phyloP scores from a whole-genome alignment of 139 green algal genomes.

The Chlamydomonas sp. region DNA sequence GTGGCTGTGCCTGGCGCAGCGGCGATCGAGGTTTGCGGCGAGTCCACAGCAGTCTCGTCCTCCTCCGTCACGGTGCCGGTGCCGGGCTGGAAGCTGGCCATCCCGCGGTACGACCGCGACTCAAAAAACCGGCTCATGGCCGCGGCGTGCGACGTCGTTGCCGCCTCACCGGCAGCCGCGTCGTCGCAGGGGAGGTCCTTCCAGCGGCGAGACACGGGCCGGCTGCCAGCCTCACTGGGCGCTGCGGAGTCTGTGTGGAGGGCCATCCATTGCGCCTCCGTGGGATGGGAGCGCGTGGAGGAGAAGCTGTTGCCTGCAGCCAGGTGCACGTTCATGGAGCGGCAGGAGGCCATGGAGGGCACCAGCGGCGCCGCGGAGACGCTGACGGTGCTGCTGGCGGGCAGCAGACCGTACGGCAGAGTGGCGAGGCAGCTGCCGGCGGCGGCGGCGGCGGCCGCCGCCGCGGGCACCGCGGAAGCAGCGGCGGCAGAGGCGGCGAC shows the following conservation, averaged over 20 bases:
- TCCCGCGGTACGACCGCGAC: background rate
- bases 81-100: no score
- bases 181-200: background rate
- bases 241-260: background rate
- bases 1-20: no score
- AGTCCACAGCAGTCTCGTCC: no score
- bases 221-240: background rate
- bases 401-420: slow-evolving; percentile 22
- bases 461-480: background rate
- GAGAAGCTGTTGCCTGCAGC: no score
- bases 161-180: background rate
- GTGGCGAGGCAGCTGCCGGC: background rate
- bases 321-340: background rate
- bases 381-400: background rate
- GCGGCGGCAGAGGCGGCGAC: background rate
- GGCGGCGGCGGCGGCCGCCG: background rate
- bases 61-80: no score
- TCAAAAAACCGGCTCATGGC: background rate
- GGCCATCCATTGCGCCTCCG: background rate
- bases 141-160: background rate
- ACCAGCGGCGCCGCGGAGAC: background rate
- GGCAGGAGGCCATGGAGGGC: background rate
- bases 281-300: background rate
- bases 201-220: background rate
- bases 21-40: no score